A percentile compares a stretch with the other conserved stretches of the same genome.
Conservation (phyloP, 768 basidiomycete genomes). For the Phaeolepiota aurea region DNA sequence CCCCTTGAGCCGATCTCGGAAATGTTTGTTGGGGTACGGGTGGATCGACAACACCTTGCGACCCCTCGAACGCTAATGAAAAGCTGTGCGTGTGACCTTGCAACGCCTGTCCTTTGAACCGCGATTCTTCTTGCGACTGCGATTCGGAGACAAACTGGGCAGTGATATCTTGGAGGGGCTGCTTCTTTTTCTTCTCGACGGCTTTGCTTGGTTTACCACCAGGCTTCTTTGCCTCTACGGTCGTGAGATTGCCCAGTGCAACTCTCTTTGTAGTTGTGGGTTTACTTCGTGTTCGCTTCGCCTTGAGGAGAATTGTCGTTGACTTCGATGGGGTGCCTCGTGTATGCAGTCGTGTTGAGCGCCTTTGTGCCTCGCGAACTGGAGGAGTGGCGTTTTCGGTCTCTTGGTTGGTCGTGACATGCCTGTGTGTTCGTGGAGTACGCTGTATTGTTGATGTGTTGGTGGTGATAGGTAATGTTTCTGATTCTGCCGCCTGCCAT, state of each 20-base stretch:
- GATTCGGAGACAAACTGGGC: conserved; percentile 11
- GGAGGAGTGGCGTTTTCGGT: background rate
- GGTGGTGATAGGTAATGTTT: conserved; percentile 3
- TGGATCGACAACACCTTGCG: background rate
- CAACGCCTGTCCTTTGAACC: background rate
- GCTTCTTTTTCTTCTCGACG: conserved; percentile 13
- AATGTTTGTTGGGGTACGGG: too few relatives aligned
- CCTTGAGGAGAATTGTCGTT: background rate
- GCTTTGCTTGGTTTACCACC: background rate
- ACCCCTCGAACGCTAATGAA: background rate
- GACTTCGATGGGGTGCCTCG: background rate
- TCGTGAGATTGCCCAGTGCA: background rate
- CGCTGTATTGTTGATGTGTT: conserved; percentile 4
- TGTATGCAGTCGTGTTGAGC: background rate
- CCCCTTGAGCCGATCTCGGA: too few relatives aligned
- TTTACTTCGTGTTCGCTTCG: background rate
- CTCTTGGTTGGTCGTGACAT: background rate
- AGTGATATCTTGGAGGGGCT: conserved; percentile 26
- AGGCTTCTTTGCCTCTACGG: background rate
- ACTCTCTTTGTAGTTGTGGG: background rate
- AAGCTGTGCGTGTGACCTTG: background rate
- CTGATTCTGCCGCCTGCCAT: conserved; percentile 14
- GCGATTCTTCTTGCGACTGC: background rate
- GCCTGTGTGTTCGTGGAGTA: background rate
- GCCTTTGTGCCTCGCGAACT: background rate